Conservation (phyloP, 1,284 basidiomycete species). For the Ceratobasidium sp. region DNA sequence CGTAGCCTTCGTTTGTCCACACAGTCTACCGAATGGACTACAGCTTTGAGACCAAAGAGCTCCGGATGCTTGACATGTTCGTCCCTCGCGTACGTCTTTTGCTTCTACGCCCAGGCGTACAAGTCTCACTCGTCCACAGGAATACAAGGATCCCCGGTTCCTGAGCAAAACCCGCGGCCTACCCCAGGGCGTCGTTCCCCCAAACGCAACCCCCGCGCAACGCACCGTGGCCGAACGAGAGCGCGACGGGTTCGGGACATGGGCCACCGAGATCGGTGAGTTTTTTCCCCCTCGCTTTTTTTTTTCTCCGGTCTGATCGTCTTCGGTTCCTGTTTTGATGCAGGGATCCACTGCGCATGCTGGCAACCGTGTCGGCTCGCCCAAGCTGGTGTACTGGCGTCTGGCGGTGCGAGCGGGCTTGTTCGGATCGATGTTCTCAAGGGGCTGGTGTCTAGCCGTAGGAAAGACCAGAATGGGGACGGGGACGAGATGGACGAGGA, state of each 20-base stretch:
- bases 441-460: conserved; percentile 65
- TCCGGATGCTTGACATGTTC: conserved; percentile 83
- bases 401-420: conserved; percentile 80
- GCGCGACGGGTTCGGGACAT: conserved; percentile 48
- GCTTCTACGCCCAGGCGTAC: background rate
- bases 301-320: background rate
- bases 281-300: conserved; percentile 63
- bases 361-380: conserved; percentile 81
- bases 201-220: conserved; percentile 54
- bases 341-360: conserved; percentile 73
- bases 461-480: conserved; percentile 15
- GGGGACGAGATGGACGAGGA: conserved; percentile 34
- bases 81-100: conserved; percentile 65
- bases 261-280: conserved; percentile 45
- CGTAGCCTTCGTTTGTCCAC: conserved; percentile 75
- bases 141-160: conserved; percentile 16
- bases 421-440: conserved; percentile 80
- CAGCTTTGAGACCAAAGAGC: conserved; percentile 71
- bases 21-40: conserved; percentile 88
- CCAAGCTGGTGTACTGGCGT: conserved; percentile 72
- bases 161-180: conserved; percentile 10
- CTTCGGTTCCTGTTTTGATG: conserved; percentile 45
- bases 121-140: background rate
- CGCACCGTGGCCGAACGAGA: conserved; percentile 48
- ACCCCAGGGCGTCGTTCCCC: conserved; percentile 39